Evolutionary conservation across 306 rosid species (phyloP), one percentile per base, ranked within the genome.

Genomic region (Cajanus cajan): DNA sequence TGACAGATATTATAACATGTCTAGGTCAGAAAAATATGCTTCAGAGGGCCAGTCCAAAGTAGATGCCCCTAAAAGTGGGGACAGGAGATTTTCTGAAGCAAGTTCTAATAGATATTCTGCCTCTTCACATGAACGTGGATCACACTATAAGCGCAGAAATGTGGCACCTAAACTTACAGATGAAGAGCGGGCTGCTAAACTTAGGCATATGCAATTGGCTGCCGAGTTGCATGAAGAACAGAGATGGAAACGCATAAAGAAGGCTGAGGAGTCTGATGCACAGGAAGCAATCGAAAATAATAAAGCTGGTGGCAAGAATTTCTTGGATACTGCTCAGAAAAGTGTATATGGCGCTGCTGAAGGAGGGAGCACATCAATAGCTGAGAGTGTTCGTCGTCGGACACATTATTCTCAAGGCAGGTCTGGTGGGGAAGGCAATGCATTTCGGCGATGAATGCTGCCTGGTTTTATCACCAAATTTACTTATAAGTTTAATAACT

Each of bases 151-250:
- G 83, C 94, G 80, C 15, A 90, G 92, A 54, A 79, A 86, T 74
- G 84, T 66, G 52, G 90, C 89, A 65, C 89, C 91, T 36, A 93
- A 90, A 70, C 94, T 95, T 75, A 78, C 97, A 22, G 97, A 90
- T 44, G 99, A 93, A 80, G 96, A 93, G 80, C 91, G 96, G 67
- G 97, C 96, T 66, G 90, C 93, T 68, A 86, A 93, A 85, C 90
- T 95, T 28, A 84, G 34, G 71, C 94, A 95, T 86, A 91, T 95
- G 99, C 96, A 95, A 84, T 82, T 87, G 81, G 94, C 96, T 78
- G 99, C 99, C 0, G 97, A 95, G 86, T 51, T 93, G 81, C 98
- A 95, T 80, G 98, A 95, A 84, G 98, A 91, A 82, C 96, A 90
- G 77, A 86, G 99, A 82, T 91, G 97, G 97, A 95, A 85, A 80